Evolutionary conservation across 2,329 filamentous ascomycete genomes (phyloP), one percentile per base, ranked within the genome.

Genomic region (Emergomyces orientalis): DNA sequence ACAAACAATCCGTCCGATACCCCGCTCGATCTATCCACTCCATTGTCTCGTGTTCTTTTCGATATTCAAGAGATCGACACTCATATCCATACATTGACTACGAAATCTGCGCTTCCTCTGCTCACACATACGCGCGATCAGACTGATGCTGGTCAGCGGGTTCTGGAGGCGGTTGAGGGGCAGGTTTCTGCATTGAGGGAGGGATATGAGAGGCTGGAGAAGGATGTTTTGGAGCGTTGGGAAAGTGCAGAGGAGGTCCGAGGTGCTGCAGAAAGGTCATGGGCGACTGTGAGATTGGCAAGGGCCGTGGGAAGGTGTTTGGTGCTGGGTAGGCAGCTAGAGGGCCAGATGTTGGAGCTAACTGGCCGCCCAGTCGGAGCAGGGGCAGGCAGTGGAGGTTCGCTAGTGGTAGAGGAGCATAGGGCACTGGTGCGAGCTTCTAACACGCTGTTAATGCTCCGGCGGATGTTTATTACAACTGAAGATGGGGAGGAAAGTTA

Each of bases 61-160:
- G 94, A 99, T 76, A 88, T 94, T 2, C 94, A 97, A 73, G 94
- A 97, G 76, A 88, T 99, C 67, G 93, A 97, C 77, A 96, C 92
- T 0, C 91, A 96, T 73, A 96, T 99, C 66, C 91, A 99, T 74
- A 84, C 85, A 3, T 83, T 97, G 49, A 95, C 93, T 6, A 94
- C 91, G 2, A 87, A 89, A 66, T 89, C 88, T 34, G 91, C 94
- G 2, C 79, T 93, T 0, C 89, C 91, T 0, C 81, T 99, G 34
- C 83, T 99, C 25, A 80, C 86, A 37, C 84, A 97, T 75, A 95
- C 92, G 2, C 82, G 86, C 64, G 79, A 84, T 52, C 89, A 94
- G 74, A 89, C 86, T 17, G 82, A 85, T 39, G 86, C 91, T 1
- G 91, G 89, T 67, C 81, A 83, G 60, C 82, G 81, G 61, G 88